These are phyloP conservation scores for Aphanomyces cochlioides DNA, from an alignment of 352 stramenopile species.

Conservation along the genomic window DNA sequence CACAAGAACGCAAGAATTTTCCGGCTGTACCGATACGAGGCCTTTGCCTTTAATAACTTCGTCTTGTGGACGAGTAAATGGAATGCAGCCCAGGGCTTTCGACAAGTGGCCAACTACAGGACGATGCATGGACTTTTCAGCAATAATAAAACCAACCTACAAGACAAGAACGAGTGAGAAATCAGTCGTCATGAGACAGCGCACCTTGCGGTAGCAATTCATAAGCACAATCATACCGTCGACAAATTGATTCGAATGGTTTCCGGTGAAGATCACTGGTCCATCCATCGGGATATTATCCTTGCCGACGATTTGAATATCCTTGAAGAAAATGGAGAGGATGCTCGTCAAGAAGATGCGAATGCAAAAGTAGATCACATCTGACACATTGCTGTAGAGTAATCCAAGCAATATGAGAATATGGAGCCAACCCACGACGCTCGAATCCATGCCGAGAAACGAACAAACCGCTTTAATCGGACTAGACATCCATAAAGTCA, in stretches of 20 bases:
- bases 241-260: constrained; percentile 99
- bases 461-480: constrained; percentile 80
- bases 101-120: constrained; percentile 93
- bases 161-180: background rate
- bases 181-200: background rate
- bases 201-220: constrained; percentile 89
- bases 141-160: constrained; percentile 93
- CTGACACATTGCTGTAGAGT: constrained; percentile 69
- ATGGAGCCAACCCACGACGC: constrained; percentile 58
- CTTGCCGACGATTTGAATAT: constrained; percentile 93
- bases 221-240: constrained; percentile 95
- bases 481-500: constrained; percentile 32
- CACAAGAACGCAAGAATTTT: constrained; percentile 45
- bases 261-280: constrained; percentile 98
- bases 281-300: constrained; percentile 96
- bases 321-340: constrained; percentile 97
- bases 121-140: constrained; percentile 94
- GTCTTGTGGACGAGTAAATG: constrained; percentile 96
- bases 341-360: constrained; percentile 97
- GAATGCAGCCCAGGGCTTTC: constrained; percentile 94
- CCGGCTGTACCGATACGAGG: constrained; percentile 47
- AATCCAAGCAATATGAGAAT: constrained; percentile 63
- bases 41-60: constrained; percentile 67
- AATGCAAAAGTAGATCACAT: constrained; percentile 74
- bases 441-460: constrained; percentile 66